Evolutionary conservation across 768 basidiomycete genomes (phyloP).

Genomic region (Kockovaella imperatae): DNA sequence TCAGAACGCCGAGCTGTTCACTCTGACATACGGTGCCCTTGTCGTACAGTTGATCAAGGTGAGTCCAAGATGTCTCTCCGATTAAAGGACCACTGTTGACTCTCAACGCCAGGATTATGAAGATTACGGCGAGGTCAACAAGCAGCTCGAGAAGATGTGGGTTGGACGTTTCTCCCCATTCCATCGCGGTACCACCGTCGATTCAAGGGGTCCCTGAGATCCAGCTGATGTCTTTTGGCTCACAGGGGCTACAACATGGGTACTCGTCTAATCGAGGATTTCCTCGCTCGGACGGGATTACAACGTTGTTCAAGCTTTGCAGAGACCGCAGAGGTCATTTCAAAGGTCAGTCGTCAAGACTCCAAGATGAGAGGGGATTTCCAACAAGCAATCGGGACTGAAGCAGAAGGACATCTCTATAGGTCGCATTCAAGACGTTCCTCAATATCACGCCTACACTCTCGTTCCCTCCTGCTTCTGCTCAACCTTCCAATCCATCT

Average conservation of each 20-base stretch:
- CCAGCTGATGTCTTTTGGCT: not conserved
- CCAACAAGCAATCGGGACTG: too few relatives aligned
- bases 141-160: conserved; percentile 81
- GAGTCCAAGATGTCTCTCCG: not conserved
- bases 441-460: conserved; percentile 82
- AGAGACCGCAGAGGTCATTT: conserved; percentile 89
- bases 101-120: conserved; percentile 63
- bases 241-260: conserved; percentile 97
- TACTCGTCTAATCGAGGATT: conserved; percentile 90
- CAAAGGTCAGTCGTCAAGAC: conserved; percentile 58
- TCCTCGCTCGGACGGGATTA: conserved; percentile 82
- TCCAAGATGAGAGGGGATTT: not conserved
- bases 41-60: conserved; percentile 92
- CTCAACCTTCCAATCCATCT: conserved; percentile 49
- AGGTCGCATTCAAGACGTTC: conserved; percentile 98
- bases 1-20: conserved; percentile 94
- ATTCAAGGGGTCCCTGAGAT: not conserved
- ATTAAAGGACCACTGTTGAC: not conserved
- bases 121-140: conserved; percentile 76
- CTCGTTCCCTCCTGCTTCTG: conserved; percentile 56
- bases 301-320: conserved; percentile 88
- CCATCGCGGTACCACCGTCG: not conserved
- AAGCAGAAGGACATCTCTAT: too few relatives aligned
- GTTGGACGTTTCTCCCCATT: conserved; percentile 2
- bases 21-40: conserved; percentile 91